Evolutionary conservation across 768 basidiomycete genomes (phyloP), one percentile per base, ranked within the genome.

Genomic region (Russula vinacea): DNA sequence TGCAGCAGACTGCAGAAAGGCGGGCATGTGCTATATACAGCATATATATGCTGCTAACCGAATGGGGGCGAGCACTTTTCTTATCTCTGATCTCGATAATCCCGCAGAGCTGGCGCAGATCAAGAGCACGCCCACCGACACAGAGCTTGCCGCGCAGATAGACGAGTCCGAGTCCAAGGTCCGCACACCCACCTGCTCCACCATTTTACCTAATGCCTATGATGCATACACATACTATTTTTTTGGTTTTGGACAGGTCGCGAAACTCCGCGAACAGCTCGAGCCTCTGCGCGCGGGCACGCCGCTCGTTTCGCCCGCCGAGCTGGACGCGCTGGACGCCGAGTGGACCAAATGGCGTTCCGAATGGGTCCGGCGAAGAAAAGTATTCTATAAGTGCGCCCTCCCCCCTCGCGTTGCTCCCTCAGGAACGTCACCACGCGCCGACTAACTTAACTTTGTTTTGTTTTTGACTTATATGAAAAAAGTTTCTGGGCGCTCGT

Each of bases 331-430:
- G 64, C 77, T 94, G 58, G 87, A 94, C 64, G 72, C 74, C 1
- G 89, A 94, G 37, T 94, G 92, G 89, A 75, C 70, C 7, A 84
- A 82, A 70, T 95, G 92, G 92, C 79, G 88, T 65, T 79, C 81
- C 4, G 88, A 94, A 76, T 96, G 94, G 94, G 74, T 83, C 39
- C 79, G 81, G 26, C 80, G 94, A 60, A 84, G 81, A 71, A 94
- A 90, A 72, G 76, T 88, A 3, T 96, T 92, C 75, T 82, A 78
- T 62, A 82, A 78, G 92, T 92, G 77, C 70, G 87, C 22, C 14
- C 39, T 14, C 13, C 14, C 9, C n/a, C 10, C 40, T n/a, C n/a
- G n/a, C n/a, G n/a, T n/a, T n/a, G n/a, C n/a, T n/a, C n/a, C n/a
- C n/a, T 13, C 10, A 3, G 45, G 11, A 22, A 45, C n/a, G 44